Evolutionary conservation across 805 yeast species (phyloP).

Genomic region (Tetrapisispora nanseiensis): DNA sequence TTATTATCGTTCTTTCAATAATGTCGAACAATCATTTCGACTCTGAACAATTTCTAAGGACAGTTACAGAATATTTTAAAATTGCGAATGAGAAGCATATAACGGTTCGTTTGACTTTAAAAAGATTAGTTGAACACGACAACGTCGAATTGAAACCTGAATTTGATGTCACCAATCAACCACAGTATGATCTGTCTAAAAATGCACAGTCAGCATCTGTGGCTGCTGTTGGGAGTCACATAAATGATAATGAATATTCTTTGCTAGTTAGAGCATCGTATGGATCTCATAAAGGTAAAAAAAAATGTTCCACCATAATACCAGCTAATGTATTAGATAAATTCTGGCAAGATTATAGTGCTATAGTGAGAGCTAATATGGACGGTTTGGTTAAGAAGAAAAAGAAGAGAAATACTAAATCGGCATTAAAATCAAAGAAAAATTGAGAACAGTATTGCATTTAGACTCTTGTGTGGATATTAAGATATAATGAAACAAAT

Average conservation of each 20-base stretch:
- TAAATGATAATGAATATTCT: constrained; percentile 38
- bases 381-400: constrained; percentile 74
- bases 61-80: constrained; percentile 17
- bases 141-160: constrained; percentile 33
- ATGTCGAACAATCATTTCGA: constrained; percentile 8
- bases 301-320: constrained; percentile 68
- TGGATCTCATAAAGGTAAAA: constrained; percentile 29
- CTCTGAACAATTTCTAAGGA: constrained; percentile 17
- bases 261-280: constrained; percentile 52
- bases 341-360: constrained; percentile 72
- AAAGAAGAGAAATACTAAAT: constrained; percentile 38
- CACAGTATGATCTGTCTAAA: constrained; percentile 24
- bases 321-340: constrained; percentile 47
- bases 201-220: constrained; percentile 11
- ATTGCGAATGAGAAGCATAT: constrained; percentile 20
- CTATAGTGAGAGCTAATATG: constrained; percentile 59
- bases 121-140: constrained; percentile 24
- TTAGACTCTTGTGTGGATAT: no score
- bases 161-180: constrained; percentile 40
- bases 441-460: no score
- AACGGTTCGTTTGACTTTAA: constrained; percentile 22
- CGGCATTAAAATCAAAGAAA: constrained; percentile 17
- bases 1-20: no score
- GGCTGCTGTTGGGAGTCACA: constrained; percentile 3
- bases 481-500: neutral